phyloP scores from a whole-genome alignment of 176 grass and related monocot species.

The Bolboschoenus planiculmis region DNA sequence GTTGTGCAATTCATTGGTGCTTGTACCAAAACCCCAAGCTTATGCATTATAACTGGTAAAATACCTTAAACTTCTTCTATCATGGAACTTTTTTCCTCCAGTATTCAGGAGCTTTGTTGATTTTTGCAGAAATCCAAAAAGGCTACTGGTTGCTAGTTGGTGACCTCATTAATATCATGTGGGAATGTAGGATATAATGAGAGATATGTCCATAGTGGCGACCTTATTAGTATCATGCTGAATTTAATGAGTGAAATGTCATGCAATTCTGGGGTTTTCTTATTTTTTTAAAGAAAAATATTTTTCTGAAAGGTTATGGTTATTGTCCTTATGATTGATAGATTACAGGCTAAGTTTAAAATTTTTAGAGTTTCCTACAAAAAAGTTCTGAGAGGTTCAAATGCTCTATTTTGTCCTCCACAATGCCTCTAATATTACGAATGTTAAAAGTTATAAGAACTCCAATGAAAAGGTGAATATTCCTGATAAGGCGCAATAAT shows the following conservation, averaged over 20 bases:
- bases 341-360: not conserved
- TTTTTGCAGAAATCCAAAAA: not conserved
- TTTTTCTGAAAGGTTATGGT: not conserved
- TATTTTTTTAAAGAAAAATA: not conserved
- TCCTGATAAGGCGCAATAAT: not conserved
- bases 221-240: not conserved
- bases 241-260: not conserved
- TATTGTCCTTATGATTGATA: not conserved
- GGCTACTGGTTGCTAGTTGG: not conserved
- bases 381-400: not conserved
- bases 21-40: slow-evolving; percentile 69
- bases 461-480: not conserved
- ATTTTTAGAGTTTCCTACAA: not conserved
- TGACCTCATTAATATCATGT: not conserved
- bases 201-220: not conserved
- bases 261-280: not conserved
- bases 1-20: slow-evolving; percentile 98
- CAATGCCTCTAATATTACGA: not conserved
- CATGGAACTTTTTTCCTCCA: not conserved
- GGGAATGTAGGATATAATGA: not conserved
- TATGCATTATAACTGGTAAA: slow-evolving; percentile 96
- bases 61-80: not conserved
- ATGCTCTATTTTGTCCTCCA: not conserved
- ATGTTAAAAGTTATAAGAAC: not conserved
- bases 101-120: not conserved